Evolutionary conservation across 768 basidiomycete genomes (phyloP).

Genomic region (Tubosaeta sp.): DNA sequence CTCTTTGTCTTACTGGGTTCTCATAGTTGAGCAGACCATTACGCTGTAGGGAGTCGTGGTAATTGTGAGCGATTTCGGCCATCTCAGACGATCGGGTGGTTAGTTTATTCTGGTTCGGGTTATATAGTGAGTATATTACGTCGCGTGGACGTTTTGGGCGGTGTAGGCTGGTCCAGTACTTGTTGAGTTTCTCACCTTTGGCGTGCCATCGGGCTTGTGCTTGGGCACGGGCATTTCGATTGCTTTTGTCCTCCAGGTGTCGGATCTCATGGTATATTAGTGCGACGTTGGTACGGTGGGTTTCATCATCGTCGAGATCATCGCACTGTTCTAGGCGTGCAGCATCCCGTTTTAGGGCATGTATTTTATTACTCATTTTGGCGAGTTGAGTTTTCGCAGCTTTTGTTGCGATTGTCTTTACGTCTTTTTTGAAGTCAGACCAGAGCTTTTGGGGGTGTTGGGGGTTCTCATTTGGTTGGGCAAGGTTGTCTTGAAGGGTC

Average conservation of each 20-base stretch:
- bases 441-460: not conserved
- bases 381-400: not conserved
- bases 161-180: conserved; percentile 17
- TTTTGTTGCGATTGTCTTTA: not conserved
- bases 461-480: not conserved
- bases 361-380: not conserved
- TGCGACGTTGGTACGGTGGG: too few species aligned
- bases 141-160: conserved; percentile 12
- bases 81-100: conserved; percentile 20
- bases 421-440: not conserved
- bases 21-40: too few species aligned
- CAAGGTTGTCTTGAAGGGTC: not conserved
- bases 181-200: conserved; percentile 4
- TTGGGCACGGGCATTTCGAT: not conserved
- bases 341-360: not conserved
- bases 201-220: not conserved
- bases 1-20: too few species aligned
- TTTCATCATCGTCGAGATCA: too few species aligned
- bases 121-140: conserved; percentile 10
- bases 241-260: not conserved
- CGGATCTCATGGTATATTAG: too few species aligned
- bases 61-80: conserved; percentile 23
- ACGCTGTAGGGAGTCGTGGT: conserved; percentile 22
- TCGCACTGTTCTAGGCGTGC: not conserved
- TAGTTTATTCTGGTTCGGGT: not conserved